phyloP scores from a whole-genome alignment of 129 eudicot genomes.

The Pittosporum tobira region DNA sequence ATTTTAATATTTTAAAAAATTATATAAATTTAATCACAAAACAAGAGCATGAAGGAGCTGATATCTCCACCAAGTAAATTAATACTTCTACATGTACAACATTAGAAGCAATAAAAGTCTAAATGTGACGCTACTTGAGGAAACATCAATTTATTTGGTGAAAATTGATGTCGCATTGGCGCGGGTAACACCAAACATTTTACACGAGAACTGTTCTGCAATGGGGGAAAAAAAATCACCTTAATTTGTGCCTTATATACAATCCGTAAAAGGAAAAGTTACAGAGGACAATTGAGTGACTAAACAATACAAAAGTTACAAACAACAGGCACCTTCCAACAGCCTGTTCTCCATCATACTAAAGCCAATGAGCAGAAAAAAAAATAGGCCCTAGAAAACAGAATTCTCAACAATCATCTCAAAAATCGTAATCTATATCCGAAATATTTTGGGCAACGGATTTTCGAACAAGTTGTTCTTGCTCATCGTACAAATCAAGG shows the following conservation, averaged over 20 bases:
- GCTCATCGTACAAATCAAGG: conserved; percentile 85
- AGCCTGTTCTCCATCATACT: background rate
- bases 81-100: too few species aligned
- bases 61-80: too few species aligned
- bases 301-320: background rate
- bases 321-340: background rate
- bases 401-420: conserved; percentile 3
- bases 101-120: too few species aligned
- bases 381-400: background rate
- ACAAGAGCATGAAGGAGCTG: too few species aligned
- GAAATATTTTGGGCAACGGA: conserved; percentile 63
- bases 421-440: conserved; percentile 80
- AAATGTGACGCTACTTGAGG: too few species aligned
- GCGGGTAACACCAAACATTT: too few species aligned
- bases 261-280: background rate
- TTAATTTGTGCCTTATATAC: background rate
- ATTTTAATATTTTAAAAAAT: too few species aligned
- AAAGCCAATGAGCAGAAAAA: background rate
- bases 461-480: conserved; percentile 46
- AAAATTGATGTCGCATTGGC: too few species aligned
- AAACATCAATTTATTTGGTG: too few species aligned
- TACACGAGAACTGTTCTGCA: background rate
- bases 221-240: background rate
- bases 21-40: too few species aligned
- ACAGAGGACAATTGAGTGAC: background rate